A percentile compares a stretch with the other conserved stretches of the same genome.
phyloP scores from a whole-genome alignment of 1,284 basidiomycete genomes.

The Fomitopsis betulina region DNA sequence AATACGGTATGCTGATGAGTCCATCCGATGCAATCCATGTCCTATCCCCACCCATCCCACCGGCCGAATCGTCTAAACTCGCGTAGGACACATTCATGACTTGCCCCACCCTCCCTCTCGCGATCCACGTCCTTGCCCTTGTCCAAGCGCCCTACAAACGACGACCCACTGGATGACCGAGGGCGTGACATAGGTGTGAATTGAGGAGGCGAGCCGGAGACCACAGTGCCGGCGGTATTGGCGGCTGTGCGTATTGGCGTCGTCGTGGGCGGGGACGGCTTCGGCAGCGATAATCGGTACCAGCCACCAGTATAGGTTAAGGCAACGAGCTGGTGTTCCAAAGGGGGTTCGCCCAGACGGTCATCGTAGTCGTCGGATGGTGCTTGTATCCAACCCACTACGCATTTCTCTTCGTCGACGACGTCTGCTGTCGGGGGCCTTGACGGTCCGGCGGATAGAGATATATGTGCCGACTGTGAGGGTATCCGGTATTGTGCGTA shows the following conservation, averaged over 20 bases:
- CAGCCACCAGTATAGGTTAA: slow-evolving; percentile 90
- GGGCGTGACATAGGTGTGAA: slow-evolving; percentile 33
- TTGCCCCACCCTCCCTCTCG: slow-evolving; percentile 55
- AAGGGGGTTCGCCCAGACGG: slow-evolving; percentile 16
- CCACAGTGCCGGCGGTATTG: slow-evolving; percentile 9
- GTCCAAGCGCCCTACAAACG: slow-evolving; percentile 41
- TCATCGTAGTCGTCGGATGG: slow-evolving; percentile 36
- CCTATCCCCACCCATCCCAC: slow-evolving; percentile 81
- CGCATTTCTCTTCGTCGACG: slow-evolving; percentile 79
- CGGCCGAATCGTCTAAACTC: slow-evolving; percentile 78
- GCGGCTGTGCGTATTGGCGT: slow-evolving; percentile 14
- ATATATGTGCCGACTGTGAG: slow-evolving; percentile 74
- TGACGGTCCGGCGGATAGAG: slow-evolving; percentile 55
- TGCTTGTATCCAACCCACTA: slow-evolving; percentile 78
- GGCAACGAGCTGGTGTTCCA: slow-evolving; percentile 78
- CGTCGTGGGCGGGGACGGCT: slow-evolving; percentile 25
- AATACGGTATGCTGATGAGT: slow-evolving; percentile 6
- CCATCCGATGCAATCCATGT: neutral
- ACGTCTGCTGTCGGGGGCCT: slow-evolving; percentile 58
- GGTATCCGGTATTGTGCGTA: slow-evolving; percentile 92
- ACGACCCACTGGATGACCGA: slow-evolving; percentile 50
- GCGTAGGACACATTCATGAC: slow-evolving; percentile 59
- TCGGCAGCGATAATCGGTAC: slow-evolving; percentile 81
- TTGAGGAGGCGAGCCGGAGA: slow-evolving; percentile 39
- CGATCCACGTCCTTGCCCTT: slow-evolving; percentile 62